A percentile compares a stretch with the other conserved stretches of the same genome.
Conservation (phyloP, 1,139 yeast genomes). For the Debaryomyces coudertii region DNA sequence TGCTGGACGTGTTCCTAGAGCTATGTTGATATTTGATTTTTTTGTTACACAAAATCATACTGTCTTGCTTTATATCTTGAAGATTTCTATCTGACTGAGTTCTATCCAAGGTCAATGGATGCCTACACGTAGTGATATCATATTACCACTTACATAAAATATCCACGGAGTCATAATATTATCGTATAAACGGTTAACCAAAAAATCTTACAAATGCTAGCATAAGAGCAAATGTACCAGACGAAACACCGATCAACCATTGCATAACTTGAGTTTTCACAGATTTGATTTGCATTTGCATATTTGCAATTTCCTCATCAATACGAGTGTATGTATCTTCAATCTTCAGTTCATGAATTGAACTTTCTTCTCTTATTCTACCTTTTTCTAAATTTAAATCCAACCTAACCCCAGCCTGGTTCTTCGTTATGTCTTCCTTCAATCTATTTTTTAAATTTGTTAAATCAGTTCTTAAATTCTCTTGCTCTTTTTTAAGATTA, state of each 20-base stretch:
- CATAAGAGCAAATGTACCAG: constrained; percentile 94
- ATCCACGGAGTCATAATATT: neutral
- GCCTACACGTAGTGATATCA: neutral
- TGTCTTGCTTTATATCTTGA: neutral
- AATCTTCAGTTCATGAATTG: constrained; percentile 88
- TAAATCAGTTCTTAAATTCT: constrained; percentile 77
- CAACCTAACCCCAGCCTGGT: constrained; percentile 85
- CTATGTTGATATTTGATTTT: neutral
- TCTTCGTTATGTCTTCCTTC: constrained; percentile 89
- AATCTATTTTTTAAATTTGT: constrained; percentile 84
- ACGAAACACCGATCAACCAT: constrained; percentile 97
- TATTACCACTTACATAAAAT: neutral
- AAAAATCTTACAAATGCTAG: constrained; percentile 87
- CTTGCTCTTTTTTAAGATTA: constrained; percentile 83
- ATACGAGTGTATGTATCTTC: constrained; percentile 94
- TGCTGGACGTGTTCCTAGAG: constrained; percentile 1
- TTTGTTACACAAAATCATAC: constrained; percentile 2
- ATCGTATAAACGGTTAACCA: constrained; percentile 42
- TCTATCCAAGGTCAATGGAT: neutral
- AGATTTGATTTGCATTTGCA: constrained; percentile 91
- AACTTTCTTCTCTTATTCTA: constrained; percentile 88
- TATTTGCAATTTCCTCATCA: constrained; percentile 92
- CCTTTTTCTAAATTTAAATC: constrained; percentile 95
- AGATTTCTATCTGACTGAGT: neutral
- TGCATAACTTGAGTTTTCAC: constrained; percentile 97